Conservation (phyloP, 257 asterid genomes). For the Solanum etuberosum region DNA sequence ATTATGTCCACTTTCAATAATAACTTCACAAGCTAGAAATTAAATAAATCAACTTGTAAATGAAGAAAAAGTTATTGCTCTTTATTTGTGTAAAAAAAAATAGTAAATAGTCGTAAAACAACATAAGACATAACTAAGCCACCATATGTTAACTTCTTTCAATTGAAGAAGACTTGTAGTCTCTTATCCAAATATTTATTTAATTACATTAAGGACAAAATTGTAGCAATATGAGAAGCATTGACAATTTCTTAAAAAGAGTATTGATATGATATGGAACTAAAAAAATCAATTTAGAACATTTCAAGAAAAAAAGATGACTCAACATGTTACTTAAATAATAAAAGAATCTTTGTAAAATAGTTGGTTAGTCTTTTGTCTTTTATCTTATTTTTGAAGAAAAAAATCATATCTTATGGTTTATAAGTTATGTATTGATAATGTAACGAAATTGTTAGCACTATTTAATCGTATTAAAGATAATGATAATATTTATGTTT, state of each 20-base stretch:
- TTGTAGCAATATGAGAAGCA: conserved; percentile 13
- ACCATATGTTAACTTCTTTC: background rate
- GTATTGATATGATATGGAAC: background rate
- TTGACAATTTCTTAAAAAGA: background rate
- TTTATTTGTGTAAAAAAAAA: background rate
- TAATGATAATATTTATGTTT: background rate
- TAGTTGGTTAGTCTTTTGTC: conserved; percentile 21
- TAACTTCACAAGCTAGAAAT: background rate
- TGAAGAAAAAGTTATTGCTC: background rate
- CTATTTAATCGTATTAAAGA: background rate
- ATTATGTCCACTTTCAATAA: background rate
- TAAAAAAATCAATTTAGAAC: conserved; percentile 15
- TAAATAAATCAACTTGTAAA: background rate
- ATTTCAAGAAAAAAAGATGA: conserved; percentile 28
- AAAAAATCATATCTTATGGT: background rate
- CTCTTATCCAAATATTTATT: background rate
- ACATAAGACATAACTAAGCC: background rate
- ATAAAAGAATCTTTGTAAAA: background rate
- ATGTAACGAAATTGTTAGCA: background rate
- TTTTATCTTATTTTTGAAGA: background rate
- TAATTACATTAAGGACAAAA: background rate
- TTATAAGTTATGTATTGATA: background rate
- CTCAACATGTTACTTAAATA: conserved; percentile 23
- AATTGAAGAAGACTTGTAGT: conserved; percentile 10
- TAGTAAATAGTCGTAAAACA: background rate